Evolutionary conservation across 2,329 filamentous ascomycete genomes (phyloP), one percentile per base, ranked within the genome.

Genomic region (Geoglossum cookeanum): DNA sequence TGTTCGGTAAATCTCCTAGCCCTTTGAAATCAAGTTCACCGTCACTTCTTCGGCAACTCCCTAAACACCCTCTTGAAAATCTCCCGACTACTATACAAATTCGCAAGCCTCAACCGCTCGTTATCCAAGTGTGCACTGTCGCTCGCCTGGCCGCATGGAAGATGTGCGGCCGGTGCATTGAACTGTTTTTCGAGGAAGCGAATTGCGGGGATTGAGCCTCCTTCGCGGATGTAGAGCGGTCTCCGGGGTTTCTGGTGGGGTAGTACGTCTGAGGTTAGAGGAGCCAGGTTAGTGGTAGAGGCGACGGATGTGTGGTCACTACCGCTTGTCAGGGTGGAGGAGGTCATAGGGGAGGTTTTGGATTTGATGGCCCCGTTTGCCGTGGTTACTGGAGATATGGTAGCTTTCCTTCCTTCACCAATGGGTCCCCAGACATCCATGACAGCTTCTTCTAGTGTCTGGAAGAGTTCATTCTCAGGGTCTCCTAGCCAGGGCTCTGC

Each of bases 401-500:
- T 55, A 9, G 54, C 5, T 15, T 13, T 47, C 11, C 74, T 64
- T 64, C 69, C 39, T 29, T 66, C 61, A 29, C 64, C 62, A n/a
- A 73, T 72, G 0, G 80, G 79, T 0, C 81, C 81, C 92, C 92
- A 98, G 0, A 85, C 88, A 49, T 85, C 79, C 64, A 90, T 80
- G 55, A 97, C 84, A 0, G 90, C 92, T 59, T 83, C 77, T 63
- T 94, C 89, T 0, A 98, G 78, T 0, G 88, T 94, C 60, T 84
- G 80, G 70, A 96, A 98, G 59, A 97, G 90, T 62, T 89, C 81
- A 63, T 94, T 96, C 54, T 82, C 81, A 3, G 88, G 89, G 64
- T 96, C 88, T 13, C 92, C 91, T 0, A 98, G 79, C 92, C 92
- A 98, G 0, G 92, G 89, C 66, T 98, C 92, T 0, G 92, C 91